Evolutionary conservation across 352 stramenopile genomes (phyloP), one percentile per base, ranked within the genome.

Genomic region (Phytophthora cactorum): DNA sequence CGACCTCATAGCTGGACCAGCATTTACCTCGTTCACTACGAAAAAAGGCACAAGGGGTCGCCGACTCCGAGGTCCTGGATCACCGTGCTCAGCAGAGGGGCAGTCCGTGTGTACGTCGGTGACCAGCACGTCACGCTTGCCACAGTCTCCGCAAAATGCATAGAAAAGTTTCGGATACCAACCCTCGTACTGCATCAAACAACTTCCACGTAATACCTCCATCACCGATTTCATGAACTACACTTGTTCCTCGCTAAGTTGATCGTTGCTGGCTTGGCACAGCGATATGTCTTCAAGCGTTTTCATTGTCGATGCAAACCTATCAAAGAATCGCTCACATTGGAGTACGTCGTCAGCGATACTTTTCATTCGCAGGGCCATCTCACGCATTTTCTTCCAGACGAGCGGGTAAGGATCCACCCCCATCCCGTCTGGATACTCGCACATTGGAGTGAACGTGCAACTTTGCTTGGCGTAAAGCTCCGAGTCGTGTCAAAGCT

Each of bases 391-490:
- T 12, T 15, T 29, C 10, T 46, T 10, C 61, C 67, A 75, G 27
- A 76, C 73, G 64, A 43, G 36, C 12, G 36, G 12, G 54, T 14
- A 65, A 70, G 11, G 69, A 59, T 31, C 58, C 17, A 76, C 53
- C 22, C 22, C 22, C n/a, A 76, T 69, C 7, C 58, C 68, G 15
- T 60, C 63, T 7, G 63, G 39, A 54, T 72, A 66, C 36, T 43
- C 36, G 36, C 10, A 17, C 36, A 43, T 17, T 43, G 36, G 3
- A 43, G 43, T 50, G 14, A 46, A 27, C n/a, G 61, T 64, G 36
- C 61, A 66, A 38, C 67, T 63, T 53, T 71, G 52, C 39, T 75
- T 75, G 1, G 68, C 47, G 15, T 76, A 76, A 11, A 72, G 63
- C 34, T 66, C 57, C 9, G 68, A 56, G 11, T 72, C 68, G 38